phyloP scores from a whole-genome alignment of 148 eudicot species.

The Vaccinium myrtillus region DNA sequence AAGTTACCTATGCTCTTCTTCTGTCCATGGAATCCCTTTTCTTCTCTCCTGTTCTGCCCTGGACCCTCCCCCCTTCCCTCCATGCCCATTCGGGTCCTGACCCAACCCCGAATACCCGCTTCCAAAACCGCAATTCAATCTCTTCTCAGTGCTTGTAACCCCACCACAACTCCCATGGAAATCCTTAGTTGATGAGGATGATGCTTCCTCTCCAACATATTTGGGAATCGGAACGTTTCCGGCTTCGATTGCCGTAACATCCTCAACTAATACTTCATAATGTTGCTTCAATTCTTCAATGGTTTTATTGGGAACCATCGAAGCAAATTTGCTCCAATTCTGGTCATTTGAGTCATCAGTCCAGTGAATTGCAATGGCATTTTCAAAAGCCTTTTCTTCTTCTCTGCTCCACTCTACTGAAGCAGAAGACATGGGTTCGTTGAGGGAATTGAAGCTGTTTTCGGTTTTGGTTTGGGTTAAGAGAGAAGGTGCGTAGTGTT shows the following conservation, averaged over 20 bases:
- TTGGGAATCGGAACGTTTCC: slow-evolving; percentile 62
- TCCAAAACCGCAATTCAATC: slow-evolving; percentile 29
- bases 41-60: slow-evolving; percentile 70
- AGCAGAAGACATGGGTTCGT: slow-evolving; percentile 22
- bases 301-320: slow-evolving; percentile 55
- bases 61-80: slow-evolving; percentile 41
- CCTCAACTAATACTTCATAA: slow-evolving; percentile 54
- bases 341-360: slow-evolving; percentile 28
- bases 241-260: slow-evolving; percentile 67
- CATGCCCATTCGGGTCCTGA: slow-evolving; percentile 36
- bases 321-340: slow-evolving; percentile 57
- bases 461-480: not conserved
- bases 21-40: slow-evolving; percentile 93
- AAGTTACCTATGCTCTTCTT: slow-evolving; percentile 82
- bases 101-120: slow-evolving; percentile 43
- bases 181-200: slow-evolving; percentile 35
- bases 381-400: slow-evolving; percentile 79
- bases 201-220: slow-evolving; percentile 48
- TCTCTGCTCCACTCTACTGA: slow-evolving; percentile 60
- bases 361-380: slow-evolving; percentile 65
- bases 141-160: slow-evolving; percentile 2
- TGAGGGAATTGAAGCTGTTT: not conserved
- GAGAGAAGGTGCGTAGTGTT: slow-evolving; percentile 7
- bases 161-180: slow-evolving; percentile 9
- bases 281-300: slow-evolving; percentile 62